These are phyloP conservation scores for Dendrobium catenatum DNA, from an alignment of 106 monocot species.

Conservation along the genomic window DNA sequence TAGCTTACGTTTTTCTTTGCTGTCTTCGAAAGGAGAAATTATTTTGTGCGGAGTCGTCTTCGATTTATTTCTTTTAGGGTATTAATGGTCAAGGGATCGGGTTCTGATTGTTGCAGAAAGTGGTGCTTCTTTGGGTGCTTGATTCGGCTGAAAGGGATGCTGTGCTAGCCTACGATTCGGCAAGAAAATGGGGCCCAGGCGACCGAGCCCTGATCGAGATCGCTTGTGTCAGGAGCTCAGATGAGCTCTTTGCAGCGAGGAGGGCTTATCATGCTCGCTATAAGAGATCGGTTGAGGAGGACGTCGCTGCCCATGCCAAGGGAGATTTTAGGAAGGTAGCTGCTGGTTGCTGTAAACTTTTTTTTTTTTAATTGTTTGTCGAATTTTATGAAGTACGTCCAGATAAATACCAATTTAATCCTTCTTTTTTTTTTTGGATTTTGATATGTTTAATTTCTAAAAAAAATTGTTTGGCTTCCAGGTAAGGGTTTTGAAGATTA, in stretches of 20 bases:
- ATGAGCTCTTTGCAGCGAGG: constrained; percentile 36
- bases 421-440: not conserved
- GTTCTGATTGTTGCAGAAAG: constrained; percentile 26
- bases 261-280: constrained; percentile 66
- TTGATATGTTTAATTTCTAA: not conserved
- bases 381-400: not conserved
- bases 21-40: not conserved
- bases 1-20: not conserved
- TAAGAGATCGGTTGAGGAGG: constrained; percentile 86
- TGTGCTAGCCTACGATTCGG: constrained; percentile 52
- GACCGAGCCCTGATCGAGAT: constrained; percentile 57
- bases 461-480: not conserved
- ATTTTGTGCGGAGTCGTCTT: not conserved
- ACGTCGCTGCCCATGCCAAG: constrained; percentile 58
- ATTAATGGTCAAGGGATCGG: not conserved
- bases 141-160: constrained; percentile 76
- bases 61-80: not conserved
- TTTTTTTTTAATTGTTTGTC: not conserved
- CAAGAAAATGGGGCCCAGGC: constrained; percentile 37
- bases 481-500: not conserved
- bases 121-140: constrained; percentile 67
- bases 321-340: constrained; percentile 75
- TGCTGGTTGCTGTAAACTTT: not conserved
- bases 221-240: constrained; percentile 52
- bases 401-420: not conserved